phyloP scores from a whole-genome alignment of 2,329 filamentous ascomycete genomes.

The Rutstroemia sp. region DNA sequence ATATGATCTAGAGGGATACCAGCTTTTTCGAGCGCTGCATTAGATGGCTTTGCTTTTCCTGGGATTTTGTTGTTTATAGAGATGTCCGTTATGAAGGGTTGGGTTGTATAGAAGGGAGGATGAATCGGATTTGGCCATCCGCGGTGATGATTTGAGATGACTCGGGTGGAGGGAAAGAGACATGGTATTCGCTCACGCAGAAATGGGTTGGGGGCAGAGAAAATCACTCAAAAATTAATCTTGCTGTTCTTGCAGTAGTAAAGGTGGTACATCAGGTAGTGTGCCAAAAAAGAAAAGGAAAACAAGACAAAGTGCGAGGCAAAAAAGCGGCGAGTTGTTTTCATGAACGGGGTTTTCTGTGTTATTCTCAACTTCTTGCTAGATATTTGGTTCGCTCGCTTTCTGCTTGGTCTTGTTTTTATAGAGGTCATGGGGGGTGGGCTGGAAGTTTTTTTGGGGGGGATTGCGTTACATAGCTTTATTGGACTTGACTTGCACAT shows the following conservation, averaged over 20 bases:
- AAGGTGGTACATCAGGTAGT: background rate
- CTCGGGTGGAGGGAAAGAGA: conserved; percentile 3
- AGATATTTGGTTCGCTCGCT: background rate
- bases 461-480: background rate
- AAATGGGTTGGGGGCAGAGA: background rate
- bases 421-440: no score
- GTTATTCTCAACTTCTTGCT: background rate
- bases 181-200: conserved; percentile 7
- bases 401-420: background rate
- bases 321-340: background rate
- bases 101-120: background rate
- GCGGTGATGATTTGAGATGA: conserved; percentile 6
- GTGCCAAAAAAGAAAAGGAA: no score
- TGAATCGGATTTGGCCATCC: conserved; percentile 5
- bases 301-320: background rate
- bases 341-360: background rate
- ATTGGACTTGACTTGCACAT: no score
- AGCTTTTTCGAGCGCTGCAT: conserved; percentile 2
- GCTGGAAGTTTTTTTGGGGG: no score
- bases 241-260: background rate
- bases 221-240: background rate
- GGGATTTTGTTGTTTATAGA: conserved; percentile 5
- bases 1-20: conserved; percentile 4
- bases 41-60: conserved; percentile 8
- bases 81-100: background rate